phyloP scores from a whole-genome alignment of 176 grass and related monocot genomes.

The Oryza australiensis region DNA sequence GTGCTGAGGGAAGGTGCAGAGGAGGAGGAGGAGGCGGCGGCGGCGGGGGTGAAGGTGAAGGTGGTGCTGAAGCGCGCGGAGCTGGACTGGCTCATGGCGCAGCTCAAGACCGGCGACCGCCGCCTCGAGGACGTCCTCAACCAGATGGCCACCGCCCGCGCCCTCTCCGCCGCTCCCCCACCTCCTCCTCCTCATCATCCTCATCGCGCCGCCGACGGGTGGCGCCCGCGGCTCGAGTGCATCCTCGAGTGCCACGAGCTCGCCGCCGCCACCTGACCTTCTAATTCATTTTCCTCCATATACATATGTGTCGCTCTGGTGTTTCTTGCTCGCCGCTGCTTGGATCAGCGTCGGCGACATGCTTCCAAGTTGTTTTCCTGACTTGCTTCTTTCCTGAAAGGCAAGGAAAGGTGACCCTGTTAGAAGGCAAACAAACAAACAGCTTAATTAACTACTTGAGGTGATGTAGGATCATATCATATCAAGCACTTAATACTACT shows the following conservation, averaged over 20 bases:
- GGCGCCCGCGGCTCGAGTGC: constrained; percentile 53
- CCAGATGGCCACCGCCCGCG: constrained; percentile 37
- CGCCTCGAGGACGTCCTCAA: constrained; percentile 66
- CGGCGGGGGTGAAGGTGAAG: constrained; percentile 59
- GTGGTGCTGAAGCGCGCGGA: constrained; percentile 62
- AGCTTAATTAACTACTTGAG: too few species aligned
- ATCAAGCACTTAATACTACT: background rate
- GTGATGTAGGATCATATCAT: too few species aligned
- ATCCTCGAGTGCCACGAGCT: constrained; percentile 48
- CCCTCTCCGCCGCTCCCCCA: background rate
- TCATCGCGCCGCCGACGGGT: background rate
- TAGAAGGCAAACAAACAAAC: too few species aligned
- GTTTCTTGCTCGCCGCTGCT: background rate
- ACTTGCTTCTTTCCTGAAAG: too few species aligned
- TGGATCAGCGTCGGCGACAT: too few species aligned
- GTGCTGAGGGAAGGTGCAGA: constrained; percentile 14
- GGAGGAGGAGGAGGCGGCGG: background rate
- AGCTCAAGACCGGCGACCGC: constrained; percentile 68
- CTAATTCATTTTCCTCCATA: too few species aligned
- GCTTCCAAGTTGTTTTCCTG: too few species aligned
- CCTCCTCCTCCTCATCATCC: too few species aligned
- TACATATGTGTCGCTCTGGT: too few species aligned
- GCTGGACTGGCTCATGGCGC: constrained; percentile 79
- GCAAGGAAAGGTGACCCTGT: too few species aligned
- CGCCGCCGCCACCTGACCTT: background rate